These are phyloP conservation scores for Aspergillus asperescens DNA, from an alignment of 495 filamentous ascomycete genomes.

Conservation along the genomic window DNA sequence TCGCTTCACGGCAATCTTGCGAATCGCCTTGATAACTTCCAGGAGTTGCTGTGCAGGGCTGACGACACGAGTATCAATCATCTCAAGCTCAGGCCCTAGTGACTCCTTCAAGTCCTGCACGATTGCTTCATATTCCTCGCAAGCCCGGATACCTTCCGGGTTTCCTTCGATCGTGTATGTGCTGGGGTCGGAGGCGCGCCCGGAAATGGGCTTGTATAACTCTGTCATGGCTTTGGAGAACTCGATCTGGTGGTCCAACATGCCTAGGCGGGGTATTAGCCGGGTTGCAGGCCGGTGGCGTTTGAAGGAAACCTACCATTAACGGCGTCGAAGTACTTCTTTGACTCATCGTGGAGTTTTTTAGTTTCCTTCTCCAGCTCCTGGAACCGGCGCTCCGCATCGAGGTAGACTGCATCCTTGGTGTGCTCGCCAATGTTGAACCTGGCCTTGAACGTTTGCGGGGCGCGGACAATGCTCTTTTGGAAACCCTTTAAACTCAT, in stretches of 20 bases:
- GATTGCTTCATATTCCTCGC: slow-evolving; percentile 92
- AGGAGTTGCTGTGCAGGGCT: slow-evolving; percentile 90
- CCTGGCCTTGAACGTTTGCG: slow-evolving; percentile 81
- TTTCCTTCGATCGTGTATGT: slow-evolving; percentile 77
- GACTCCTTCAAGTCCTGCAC: slow-evolving; percentile 87
- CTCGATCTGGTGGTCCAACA: slow-evolving; percentile 96
- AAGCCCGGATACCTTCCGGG: slow-evolving; percentile 88
- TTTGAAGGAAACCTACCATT: slow-evolving; percentile 53
- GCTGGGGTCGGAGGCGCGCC: slow-evolving; percentile 88
- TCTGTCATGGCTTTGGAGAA: slow-evolving; percentile 94
- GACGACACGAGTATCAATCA: slow-evolving; percentile 92
- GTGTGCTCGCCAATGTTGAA: slow-evolving; percentile 93
- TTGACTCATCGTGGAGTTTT: slow-evolving; percentile 88
- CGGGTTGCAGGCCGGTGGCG: background rate
- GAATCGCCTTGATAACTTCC: slow-evolving; percentile 90
- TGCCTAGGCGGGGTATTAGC: slow-evolving; percentile 49
- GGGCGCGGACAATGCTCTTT: slow-evolving; percentile 81
- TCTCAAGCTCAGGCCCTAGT: slow-evolving; percentile 86
- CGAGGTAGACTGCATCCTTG: slow-evolving; percentile 89
- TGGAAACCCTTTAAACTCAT: slow-evolving; percentile 98
- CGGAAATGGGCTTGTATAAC: slow-evolving; percentile 97
- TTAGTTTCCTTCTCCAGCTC: slow-evolving; percentile 96
- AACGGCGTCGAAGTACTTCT: slow-evolving; percentile 93
- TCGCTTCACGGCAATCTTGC: slow-evolving; percentile 82
- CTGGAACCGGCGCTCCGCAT: slow-evolving; percentile 88